Conservation (phyloP, 169 alveolate genomes). For the Cryptosporidium canis region DNA sequence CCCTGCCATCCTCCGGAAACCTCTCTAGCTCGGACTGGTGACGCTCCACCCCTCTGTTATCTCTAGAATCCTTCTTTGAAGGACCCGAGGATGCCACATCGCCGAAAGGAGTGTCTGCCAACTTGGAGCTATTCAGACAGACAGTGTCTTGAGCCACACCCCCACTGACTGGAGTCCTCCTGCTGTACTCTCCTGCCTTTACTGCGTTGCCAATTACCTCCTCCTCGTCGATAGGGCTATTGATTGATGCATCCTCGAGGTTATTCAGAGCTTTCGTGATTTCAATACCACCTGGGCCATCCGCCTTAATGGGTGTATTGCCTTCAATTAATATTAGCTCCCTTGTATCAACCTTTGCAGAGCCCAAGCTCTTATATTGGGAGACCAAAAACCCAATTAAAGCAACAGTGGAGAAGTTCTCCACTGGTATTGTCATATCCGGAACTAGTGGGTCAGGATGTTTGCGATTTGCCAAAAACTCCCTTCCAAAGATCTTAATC, state of each 20-base stretch:
- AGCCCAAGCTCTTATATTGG: neutral
- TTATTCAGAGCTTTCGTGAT: neutral
- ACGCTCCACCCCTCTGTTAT: neutral
- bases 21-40: neutral
- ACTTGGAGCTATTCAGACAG: neutral
- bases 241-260: conserved; percentile 31
- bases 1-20: neutral
- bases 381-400: conserved; percentile 39
- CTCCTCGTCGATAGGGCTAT: conserved; percentile 46
- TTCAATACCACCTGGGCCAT: neutral
- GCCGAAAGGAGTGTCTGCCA: conserved; percentile 3
- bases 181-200: neutral
- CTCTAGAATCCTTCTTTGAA: neutral
- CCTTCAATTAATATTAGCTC: conserved; percentile 13
- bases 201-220: neutral
- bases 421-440: conserved; percentile 9
- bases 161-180: neutral
- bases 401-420: conserved; percentile 58
- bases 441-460: conserved; percentile 51
- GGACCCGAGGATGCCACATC: neutral
- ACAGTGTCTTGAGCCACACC: conserved; percentile 12
- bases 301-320: neutral
- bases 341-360: neutral
- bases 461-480: conserved; percentile 30
- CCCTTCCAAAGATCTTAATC: conserved; percentile 48